A percentile compares a stretch with the other conserved stretches of the same genome.
phyloP scores from a whole-genome alignment of 2,329 filamentous ascomycete genomes.

The Hypoxylon sp. region DNA sequence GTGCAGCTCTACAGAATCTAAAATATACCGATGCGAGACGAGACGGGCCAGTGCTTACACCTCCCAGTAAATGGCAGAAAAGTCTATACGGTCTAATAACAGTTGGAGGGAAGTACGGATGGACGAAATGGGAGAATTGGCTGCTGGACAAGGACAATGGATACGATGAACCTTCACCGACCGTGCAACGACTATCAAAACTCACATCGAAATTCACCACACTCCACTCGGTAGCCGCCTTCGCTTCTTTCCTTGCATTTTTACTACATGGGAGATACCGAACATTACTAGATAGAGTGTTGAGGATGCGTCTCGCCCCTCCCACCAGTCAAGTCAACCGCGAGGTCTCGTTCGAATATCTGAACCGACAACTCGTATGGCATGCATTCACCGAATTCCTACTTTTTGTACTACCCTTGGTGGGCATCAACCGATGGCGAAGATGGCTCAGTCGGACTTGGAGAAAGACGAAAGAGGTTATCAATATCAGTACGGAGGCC shows the following conservation, averaged over 20 bases:
- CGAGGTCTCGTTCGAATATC: constrained; percentile 96
- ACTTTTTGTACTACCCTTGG: constrained; percentile 95
- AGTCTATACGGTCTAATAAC: constrained; percentile 83
- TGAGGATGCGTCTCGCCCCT: constrained; percentile 85
- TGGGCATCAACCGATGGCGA: constrained; percentile 92
- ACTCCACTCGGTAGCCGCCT: constrained; percentile 80
- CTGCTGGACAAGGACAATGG: constrained; percentile 79
- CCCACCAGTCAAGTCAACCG: constrained; percentile 85
- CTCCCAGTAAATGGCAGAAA: constrained; percentile 86
- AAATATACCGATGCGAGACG: constrained; percentile 86
- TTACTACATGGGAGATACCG: constrained; percentile 90
- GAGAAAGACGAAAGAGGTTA: constrained; percentile 77
- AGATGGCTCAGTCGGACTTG: constrained; percentile 88
- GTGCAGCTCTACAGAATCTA: constrained; percentile 89
- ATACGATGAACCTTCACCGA: constrained; percentile 67
- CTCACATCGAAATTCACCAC: constrained; percentile 75
- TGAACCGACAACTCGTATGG: constrained; percentile 98
- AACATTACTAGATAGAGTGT: constrained; percentile 84
- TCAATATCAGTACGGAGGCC: constrained; percentile 58
- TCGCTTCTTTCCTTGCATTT: constrained; percentile 89
- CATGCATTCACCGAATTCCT: constrained; percentile 99
- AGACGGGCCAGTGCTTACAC: constrained; percentile 66
- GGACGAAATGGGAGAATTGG: constrained; percentile 92
- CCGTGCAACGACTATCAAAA: constrained; percentile 66
- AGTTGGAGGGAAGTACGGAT: constrained; percentile 86